These are phyloP conservation scores for Vitis labrusca DNA, from an alignment of 164 flowering plant species.

Conservation along the genomic window DNA sequence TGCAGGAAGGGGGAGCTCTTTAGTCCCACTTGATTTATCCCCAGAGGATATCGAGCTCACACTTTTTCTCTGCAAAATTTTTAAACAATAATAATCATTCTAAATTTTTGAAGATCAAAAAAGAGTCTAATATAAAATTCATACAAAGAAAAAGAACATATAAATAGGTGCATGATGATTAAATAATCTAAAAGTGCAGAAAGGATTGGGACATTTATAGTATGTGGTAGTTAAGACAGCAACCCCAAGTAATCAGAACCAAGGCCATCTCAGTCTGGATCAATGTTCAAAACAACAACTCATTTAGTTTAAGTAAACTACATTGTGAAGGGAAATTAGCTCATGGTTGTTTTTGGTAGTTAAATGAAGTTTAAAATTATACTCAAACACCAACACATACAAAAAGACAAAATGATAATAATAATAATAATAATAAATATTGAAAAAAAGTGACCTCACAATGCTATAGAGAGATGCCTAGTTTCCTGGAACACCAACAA, in stretches of 20 bases:
- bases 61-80: conserved; percentile 17
- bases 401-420: too few relatives aligned
- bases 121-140: not conserved
- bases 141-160: not conserved
- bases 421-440: too few relatives aligned
- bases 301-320: not conserved
- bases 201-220: not conserved
- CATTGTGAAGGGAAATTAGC: too few relatives aligned
- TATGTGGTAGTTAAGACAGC: not conserved
- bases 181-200: too few relatives aligned
- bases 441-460: too few relatives aligned
- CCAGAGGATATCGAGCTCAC: conserved; percentile 4
- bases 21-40: conserved; percentile 13
- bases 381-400: too few relatives aligned
- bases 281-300: not conserved
- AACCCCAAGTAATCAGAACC: not conserved
- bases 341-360: too few relatives aligned
- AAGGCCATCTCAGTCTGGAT: not conserved
- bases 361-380: too few relatives aligned
- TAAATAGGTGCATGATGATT: not conserved
- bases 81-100: not conserved
- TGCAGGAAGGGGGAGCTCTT: conserved; percentile 7
- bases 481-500: too few relatives aligned
- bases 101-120: not conserved
- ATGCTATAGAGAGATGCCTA: too few relatives aligned